Evolutionary conservation across 2,329 filamentous ascomycete genomes (phyloP), one percentile per base, ranked within the genome.

Genomic region (Coccinonectria pachysandricola): DNA sequence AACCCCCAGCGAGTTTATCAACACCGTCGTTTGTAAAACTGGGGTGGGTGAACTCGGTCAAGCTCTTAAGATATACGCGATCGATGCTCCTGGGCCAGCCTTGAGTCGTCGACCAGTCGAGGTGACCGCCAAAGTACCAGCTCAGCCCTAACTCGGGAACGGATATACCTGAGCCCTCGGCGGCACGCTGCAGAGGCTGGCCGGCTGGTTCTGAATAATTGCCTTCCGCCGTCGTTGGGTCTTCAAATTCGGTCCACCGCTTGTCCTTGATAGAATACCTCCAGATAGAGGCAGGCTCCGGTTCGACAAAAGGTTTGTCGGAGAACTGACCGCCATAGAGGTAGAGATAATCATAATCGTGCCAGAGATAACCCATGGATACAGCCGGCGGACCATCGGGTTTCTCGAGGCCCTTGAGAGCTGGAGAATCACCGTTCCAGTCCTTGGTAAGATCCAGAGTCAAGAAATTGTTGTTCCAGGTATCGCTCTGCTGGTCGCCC

Each of bases 41-140:
- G 0, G 80, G 80, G 39, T 82, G 80, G 0, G 79, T 85, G 43
- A 79, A 87, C 45, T 87, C 80, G 9, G 85, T 57, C 15, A 87
- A 56, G 23, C 75, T 82, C 53, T 77, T 83, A 21, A 87, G 55
- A 46, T 86, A 87, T 1, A 84, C 60, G 5, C 79, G 63, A 0
- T 60, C 54, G 12, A 72, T 62, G 27, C 71, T 64, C 26, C 69
- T 67, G n/a, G 74, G 75, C 81, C 81, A 86, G 8, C 74, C 79
- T 1, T 49, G 53, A 0, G 64, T 75, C 4, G 67, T 71, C 8
- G 55, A 56, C 45, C 54, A 48, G 48, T 87, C 80, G 5, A 82
- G 57, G 50, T 86, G 81, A 0, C 81, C 81, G 14, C 79, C 81
- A 52, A 87, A 87, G 49, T 84, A 87, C 63, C 75, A 87, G 16